Conservation (phyloP, 1,284 basidiomycete species). For the Prillingera fragicola region DNA sequence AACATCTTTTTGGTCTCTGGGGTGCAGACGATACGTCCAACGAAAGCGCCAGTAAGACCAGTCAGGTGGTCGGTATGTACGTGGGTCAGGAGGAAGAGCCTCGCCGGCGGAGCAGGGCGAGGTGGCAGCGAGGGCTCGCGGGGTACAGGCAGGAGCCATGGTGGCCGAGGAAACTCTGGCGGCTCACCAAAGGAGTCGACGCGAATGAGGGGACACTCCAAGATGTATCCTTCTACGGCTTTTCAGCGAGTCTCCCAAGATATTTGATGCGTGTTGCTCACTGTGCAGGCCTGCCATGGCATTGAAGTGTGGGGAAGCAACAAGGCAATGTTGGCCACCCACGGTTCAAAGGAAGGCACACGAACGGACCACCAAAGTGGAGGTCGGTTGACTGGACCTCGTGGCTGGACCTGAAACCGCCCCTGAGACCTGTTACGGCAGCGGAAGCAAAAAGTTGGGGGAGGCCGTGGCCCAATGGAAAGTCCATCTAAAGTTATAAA, state of each 20-base stretch:
- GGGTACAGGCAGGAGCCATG: constrained; percentile 17
- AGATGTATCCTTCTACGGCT: constrained; percentile 39
- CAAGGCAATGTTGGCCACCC: too few relatives aligned
- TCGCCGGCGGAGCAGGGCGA: constrained; percentile 49
- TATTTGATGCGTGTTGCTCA: too few relatives aligned
- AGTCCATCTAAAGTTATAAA: background rate
- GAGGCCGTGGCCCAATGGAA: background rate
- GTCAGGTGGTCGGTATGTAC: constrained; percentile 70
- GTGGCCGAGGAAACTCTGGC: too few relatives aligned
- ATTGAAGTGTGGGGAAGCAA: too few relatives aligned
- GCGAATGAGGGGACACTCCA: constrained; percentile 61
- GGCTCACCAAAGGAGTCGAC: constrained; percentile 76
- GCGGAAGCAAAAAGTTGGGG: too few relatives aligned
- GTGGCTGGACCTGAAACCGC: too few relatives aligned
- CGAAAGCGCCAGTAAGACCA: constrained; percentile 33
- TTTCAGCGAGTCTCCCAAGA: too few relatives aligned
- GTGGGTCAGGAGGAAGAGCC: constrained; percentile 70
- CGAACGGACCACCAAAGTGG: background rate
- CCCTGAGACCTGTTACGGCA: too few relatives aligned
- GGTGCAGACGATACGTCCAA: constrained; percentile 62
- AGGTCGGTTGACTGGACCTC: too few relatives aligned
- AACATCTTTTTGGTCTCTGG: constrained; percentile 76
- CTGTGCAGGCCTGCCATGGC: constrained; percentile 38
- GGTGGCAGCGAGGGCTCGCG: constrained; percentile 5
- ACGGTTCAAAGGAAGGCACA: too few relatives aligned